Percentiles rank a stretch among this genome's conserved stretches.
Evolutionary conservation across 768 basidiomycete genomes (phyloP).

Genomic region (Tylopilus vinaceipallidus): DNA sequence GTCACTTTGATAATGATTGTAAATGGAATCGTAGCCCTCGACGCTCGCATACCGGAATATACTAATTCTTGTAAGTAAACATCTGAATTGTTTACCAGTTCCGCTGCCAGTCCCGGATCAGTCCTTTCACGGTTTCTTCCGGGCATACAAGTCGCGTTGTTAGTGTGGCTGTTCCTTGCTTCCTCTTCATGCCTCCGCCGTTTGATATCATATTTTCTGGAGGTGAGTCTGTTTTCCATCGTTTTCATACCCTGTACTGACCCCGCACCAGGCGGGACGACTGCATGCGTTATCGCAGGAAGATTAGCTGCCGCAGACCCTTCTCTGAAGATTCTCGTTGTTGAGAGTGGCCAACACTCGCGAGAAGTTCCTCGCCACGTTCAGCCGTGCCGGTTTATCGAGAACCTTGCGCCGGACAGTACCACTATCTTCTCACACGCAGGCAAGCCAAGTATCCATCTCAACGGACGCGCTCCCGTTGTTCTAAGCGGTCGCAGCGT

Average conservation of each 20-base stretch:
- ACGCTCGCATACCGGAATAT: too few species aligned
- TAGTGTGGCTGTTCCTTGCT: too few species aligned
- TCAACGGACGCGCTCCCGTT: conserved; percentile 43
- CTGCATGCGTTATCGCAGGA: conserved; percentile 50
- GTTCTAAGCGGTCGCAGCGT: conserved; percentile 50
- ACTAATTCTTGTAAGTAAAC: too few species aligned
- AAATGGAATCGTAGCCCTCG: too few species aligned
- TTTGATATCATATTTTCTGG: conserved; percentile 60
- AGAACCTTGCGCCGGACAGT: conserved; percentile 39
- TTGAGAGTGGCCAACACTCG: conserved; percentile 59
- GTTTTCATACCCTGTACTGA: background rate
- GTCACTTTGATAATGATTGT: too few species aligned
- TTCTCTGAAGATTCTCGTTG: conserved; percentile 52
- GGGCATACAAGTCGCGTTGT: too few species aligned
- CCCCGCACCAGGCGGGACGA: conserved; percentile 39
- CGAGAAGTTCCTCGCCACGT: conserved; percentile 44
- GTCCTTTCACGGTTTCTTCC: too few species aligned
- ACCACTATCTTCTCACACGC: conserved; percentile 45
- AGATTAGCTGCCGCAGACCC: conserved; percentile 56
- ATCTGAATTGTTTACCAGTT: too few species aligned
- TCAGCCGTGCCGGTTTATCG: conserved; percentile 52
- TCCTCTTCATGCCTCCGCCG: too few species aligned
- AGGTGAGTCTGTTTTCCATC: conserved; percentile 32
- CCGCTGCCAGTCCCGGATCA: too few species aligned
- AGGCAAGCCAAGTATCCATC: conserved; percentile 38